These are phyloP conservation scores for Conticribra weissflogii DNA, from an alignment of 108 stramenopile genomes.

Conservation along the genomic window DNA sequence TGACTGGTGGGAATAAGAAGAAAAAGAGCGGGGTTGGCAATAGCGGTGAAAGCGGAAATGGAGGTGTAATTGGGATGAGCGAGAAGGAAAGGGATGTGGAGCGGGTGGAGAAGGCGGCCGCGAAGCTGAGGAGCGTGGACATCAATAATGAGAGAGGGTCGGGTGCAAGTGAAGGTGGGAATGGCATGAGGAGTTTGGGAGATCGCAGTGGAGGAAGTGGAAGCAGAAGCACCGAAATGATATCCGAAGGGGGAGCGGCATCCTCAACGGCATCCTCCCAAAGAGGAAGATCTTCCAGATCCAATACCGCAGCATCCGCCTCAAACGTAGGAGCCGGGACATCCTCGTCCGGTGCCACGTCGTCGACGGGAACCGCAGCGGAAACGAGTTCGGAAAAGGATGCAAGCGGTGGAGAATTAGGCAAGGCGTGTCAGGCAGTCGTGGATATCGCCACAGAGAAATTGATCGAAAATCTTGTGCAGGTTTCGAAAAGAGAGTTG, in stretches of 20 bases:
- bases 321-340: no score
- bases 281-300: no score
- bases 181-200: no score
- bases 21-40: no score
- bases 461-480: conserved; percentile 43
- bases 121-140: conserved; percentile 24
- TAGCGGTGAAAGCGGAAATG: no score
- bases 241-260: no score
- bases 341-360: neutral
- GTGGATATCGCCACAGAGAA: conserved; percentile 51
- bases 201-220: no score
- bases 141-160: neutral
- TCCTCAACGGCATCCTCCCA: no score
- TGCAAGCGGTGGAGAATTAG: conserved; percentile 32
- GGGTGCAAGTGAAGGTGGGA: neutral
- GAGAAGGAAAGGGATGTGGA: conserved; percentile 44
- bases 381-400: conserved; percentile 1
- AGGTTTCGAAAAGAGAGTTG: conserved; percentile 40
- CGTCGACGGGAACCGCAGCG: neutral
- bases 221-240: no score
- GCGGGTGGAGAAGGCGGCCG: conserved; percentile 37
- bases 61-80: conserved; percentile 31
- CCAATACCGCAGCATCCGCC: no score
- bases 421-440: conserved; percentile 49
- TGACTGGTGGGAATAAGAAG: no score